Evolutionary conservation across 192 early-diverging fungal species (phyloP).

Genomic region (Spinellus fusiger): DNA sequence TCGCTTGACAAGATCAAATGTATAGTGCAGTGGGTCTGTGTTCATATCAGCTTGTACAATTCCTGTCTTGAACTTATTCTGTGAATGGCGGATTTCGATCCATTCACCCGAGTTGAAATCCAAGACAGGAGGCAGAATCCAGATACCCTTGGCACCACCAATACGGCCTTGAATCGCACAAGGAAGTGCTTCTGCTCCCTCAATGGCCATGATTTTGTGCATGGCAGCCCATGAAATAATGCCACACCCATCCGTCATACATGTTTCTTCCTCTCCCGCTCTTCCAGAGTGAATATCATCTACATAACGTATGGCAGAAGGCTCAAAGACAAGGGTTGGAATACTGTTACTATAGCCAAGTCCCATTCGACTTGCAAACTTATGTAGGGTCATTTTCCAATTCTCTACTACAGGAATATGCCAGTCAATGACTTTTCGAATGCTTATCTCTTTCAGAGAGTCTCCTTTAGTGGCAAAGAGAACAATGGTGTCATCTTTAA

Average conservation of each 20-base stretch:
- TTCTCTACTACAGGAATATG: constrained; percentile 26
- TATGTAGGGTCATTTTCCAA: constrained; percentile 14
- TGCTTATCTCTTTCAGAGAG: not conserved
- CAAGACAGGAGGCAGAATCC: constrained; percentile 18
- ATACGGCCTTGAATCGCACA: constrained; percentile 34
- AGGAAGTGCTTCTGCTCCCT: constrained; percentile 13
- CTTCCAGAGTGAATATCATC: constrained; percentile 16
- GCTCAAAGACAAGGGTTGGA: constrained; percentile 18
- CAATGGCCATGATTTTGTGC: constrained; percentile 13
- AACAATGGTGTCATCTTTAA: constrained; percentile 15
- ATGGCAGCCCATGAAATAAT: constrained; percentile 26
- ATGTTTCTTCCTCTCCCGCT: not conserved
- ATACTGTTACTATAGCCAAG: constrained; percentile 31
- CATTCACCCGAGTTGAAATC: constrained; percentile 11
- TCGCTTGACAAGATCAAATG: constrained; percentile 24
- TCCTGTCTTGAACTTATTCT: constrained; percentile 26
- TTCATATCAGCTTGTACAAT: not conserved
- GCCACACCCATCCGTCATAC: constrained; percentile 36
- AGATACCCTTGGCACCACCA: constrained; percentile 32
- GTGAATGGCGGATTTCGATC: constrained; percentile 23
- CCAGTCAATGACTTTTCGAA: constrained; percentile 24
- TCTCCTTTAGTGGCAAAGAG: constrained; percentile 30
- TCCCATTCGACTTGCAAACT: constrained; percentile 26
- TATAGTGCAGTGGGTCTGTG: constrained; percentile 15
- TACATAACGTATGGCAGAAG: constrained; percentile 10